Percentiles rank a stretch among this genome's conserved stretches.
Conservation (phyloP, 441 rosid species). For the Adansonia gregorii region DNA sequence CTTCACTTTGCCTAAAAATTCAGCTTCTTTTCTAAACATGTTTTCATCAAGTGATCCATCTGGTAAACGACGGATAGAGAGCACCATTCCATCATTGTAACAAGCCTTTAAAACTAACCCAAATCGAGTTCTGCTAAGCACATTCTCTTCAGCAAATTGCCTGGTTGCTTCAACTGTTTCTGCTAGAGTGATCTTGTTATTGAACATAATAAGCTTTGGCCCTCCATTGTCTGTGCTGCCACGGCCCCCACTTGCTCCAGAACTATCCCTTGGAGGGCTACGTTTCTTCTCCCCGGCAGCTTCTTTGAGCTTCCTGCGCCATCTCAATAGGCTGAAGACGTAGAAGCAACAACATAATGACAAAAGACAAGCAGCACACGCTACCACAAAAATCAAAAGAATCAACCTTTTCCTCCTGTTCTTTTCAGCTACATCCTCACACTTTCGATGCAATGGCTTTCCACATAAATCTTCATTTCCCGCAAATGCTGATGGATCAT, state of each 20-base stretch:
- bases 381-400: constrained; percentile 58
- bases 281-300: constrained; percentile 84
- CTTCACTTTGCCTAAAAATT: constrained; percentile 77
- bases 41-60: constrained; percentile 72
- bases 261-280: constrained; percentile 85
- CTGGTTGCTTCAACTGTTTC: constrained; percentile 90
- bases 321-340: constrained; percentile 72
- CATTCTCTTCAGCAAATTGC: constrained; percentile 92
- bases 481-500: constrained; percentile 59
- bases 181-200: constrained; percentile 82
- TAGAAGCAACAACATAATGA: constrained; percentile 86
- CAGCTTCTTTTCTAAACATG: constrained; percentile 85
- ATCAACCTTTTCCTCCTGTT: constrained; percentile 60
- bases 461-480: constrained; percentile 75
- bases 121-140: constrained; percentile 75
- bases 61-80: constrained; percentile 74
- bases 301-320: constrained; percentile 81
- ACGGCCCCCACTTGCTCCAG: constrained; percentile 76
- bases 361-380: constrained; percentile 57
- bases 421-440: constrained; percentile 46
- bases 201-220: constrained; percentile 92
- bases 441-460: constrained; percentile 60
- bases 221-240: constrained; percentile 86
- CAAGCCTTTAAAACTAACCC: constrained; percentile 88
- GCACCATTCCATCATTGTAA: constrained; percentile 91